phyloP scores from a whole-genome alignment of 2,329 filamentous ascomycete genomes.

The Chaetomiaceae sp. region DNA sequence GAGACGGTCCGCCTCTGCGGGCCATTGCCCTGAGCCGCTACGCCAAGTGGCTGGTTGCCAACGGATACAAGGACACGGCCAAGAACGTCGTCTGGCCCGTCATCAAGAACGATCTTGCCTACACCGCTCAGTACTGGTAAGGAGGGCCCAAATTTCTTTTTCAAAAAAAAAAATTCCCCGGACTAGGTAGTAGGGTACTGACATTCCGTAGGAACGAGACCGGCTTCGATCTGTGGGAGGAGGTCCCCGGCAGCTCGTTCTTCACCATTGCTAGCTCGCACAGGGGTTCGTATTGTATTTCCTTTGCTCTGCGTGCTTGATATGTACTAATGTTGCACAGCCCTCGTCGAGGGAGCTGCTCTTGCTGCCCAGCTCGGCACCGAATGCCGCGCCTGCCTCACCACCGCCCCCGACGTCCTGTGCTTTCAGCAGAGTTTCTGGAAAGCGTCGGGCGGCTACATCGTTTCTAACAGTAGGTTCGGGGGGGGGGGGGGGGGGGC shows the following conservation, averaged over 20 bases:
- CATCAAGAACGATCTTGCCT: conserved; percentile 69
- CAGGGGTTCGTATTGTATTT: conserved; percentile 44
- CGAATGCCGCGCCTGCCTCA: conserved; percentile 56
- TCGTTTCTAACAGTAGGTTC: conserved; percentile 61
- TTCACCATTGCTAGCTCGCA: conserved; percentile 71
- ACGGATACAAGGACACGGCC: conserved; percentile 58
- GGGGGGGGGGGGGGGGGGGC: too few species aligned
- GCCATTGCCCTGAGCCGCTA: conserved; percentile 71
- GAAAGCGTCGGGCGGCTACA: conserved; percentile 55
- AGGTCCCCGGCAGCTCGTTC: conserved; percentile 71
- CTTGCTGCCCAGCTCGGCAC: conserved; percentile 62
- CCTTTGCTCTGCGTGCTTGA: not conserved
- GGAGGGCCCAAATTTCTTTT: too few species aligned
- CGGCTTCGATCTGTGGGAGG: conserved; percentile 79
- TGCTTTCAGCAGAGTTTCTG: conserved; percentile 75
- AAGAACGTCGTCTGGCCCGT: conserved; percentile 64
- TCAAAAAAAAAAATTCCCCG: too few species aligned
- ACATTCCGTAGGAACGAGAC: conserved; percentile 44
- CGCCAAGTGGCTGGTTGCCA: conserved; percentile 64
- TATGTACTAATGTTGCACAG: conserved; percentile 25
- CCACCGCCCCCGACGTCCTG: conserved; percentile 64
- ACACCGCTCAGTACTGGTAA: conserved; percentile 68
- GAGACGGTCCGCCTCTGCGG: conserved; percentile 73
- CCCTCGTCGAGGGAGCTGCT: conserved; percentile 61
- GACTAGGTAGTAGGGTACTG: too few species aligned